Evolutionary conservation across 352 stramenopile genomes (phyloP), one percentile per base, ranked within the genome.

Genomic region (Phytopythium chamaehyphon): DNA sequence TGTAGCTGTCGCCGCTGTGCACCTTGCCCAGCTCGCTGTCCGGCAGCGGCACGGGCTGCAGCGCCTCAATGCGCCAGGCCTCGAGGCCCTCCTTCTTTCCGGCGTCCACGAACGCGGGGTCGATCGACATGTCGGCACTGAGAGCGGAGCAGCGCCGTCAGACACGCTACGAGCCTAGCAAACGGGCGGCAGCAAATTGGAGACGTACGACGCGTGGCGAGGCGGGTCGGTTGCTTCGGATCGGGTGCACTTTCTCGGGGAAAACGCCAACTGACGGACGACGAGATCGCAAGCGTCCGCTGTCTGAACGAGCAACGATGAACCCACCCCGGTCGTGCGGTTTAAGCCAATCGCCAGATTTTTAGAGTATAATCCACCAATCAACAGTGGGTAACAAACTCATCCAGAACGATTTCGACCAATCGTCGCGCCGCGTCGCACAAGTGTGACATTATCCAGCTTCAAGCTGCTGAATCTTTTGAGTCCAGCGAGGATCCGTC

Each of bases 1-100:
- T 97, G 80, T 99, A 99, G 47, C 83, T 97, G 81, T 99, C 96
- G 40, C 96, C 96, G n/a, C 62, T 84, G 78, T 97, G 82, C 57
- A 99, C 96, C 54, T 86, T 88, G 43, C 95, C 89, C 51, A 93
- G 64, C 7, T 88, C 64, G 43, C 79, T 49, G 14, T 54, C 36
- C 0, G 78, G 51, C 40, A 89, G 63, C 11, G 58, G 54, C 57
- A 90, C 76, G n/a, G 83, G 76, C 61, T 84, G 50, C 19, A 96
- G 58, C 54, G 90, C 73, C 67, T 96, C 81, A 37, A 96, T 88
- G 55, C 86, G 83, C 86, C 86, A 96, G 40, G 74, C 74, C 62
- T 91, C 76, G 36, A 95, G 67, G 15, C 84, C 86, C 12, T 67
- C 59, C 58, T 70, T 63, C 69, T 86, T 76, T 31, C 82, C 82